Evolutionary conservation across 1,139 yeast species (phyloP).

Genomic region (Yamadazyma sp.): DNA sequence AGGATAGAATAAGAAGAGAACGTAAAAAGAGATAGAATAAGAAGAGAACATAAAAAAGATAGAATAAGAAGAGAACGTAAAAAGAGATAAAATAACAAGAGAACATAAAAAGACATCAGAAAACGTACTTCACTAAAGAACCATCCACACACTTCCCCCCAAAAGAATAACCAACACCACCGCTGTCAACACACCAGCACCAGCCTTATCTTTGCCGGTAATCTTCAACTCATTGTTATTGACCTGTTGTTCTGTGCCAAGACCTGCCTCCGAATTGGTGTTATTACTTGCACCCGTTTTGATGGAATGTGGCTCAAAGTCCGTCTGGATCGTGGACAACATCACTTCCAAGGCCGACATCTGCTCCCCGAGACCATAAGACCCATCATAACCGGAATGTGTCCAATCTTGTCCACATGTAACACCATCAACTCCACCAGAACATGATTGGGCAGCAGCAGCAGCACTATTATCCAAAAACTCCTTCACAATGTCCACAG

Average conservation of each 20-base stretch:
- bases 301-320: conserved; percentile 34
- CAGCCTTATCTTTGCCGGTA: conserved; percentile 43
- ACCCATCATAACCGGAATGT: conserved; percentile 56
- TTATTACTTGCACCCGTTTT: conserved; percentile 47
- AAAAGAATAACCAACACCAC: conserved; percentile 35
- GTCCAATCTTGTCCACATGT: conserved; percentile 77
- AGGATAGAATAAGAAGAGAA: neutral
- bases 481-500: conserved; percentile 39
- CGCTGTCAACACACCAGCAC: conserved; percentile 50
- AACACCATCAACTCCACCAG: conserved; percentile 70
- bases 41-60: too few species aligned
- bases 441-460: conserved; percentile 71
- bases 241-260: conserved; percentile 23
- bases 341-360: conserved; percentile 69
- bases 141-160: conserved; percentile 49
- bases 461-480: conserved; percentile 52
- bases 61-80: too few species aligned
- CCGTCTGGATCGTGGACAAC: conserved; percentile 28
- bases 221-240: conserved; percentile 33
- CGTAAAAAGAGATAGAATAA: too few species aligned
- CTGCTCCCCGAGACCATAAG: conserved; percentile 77
- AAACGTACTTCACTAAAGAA: conserved; percentile 27
- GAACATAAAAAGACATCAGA: too few species aligned
- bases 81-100: too few species aligned
- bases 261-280: conserved; percentile 51